Base-by-base conservation (phyloP, 495 filamentous ascomycete genomes). In the Neurospora discreta region DNA sequence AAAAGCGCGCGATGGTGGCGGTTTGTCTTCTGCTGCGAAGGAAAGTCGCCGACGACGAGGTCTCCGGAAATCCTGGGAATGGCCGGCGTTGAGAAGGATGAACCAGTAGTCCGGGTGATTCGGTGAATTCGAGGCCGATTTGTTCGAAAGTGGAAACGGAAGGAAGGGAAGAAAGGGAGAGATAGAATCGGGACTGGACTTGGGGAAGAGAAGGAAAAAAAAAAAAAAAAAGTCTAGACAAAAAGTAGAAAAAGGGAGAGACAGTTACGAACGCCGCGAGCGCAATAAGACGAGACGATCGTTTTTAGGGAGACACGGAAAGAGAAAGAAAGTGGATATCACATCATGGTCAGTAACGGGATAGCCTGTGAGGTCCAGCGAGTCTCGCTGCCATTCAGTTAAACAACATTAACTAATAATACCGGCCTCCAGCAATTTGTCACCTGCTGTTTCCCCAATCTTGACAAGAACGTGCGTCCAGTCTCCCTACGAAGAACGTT, bases 111-210 rank as follows among this genome's bases (percentile, higher is more conserved):
- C 43, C 4, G 58, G 41, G 15, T 40, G 39, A 30, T 70, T 60
- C 70, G 69, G 71, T 23, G 68, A 43, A 46, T 70, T 70, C 18
- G 36, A 23, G 69, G 39, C 39, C 23, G 39, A 42, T 7, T 39
- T 36, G 39, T 70, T 65, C 36, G 68, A 39, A 72, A 69, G 42
- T 42, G 39, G 68, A 58, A 70, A 70, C 20, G 60, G 71, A 39
- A 44, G 43, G 38, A 72, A 71, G 10, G 11, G 6, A 73, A 73
- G 23, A 41, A 71, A 70, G 18, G 41, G 67, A 33, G 69, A 58
- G 68, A 68, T 70, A 44, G 68, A 43, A 40, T 68, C 18, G 68
- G 73, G 41, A 70, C 36, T 69, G 26, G 70, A 71, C 73, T 77
- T 70, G 73, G 75, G 30, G 3, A 18, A 42, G 42, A 68, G n/a